These are phyloP conservation scores for Rhizopus delemar DNA, from an alignment of 371 early-diverging fungal genomes.

Conservation along the genomic window DNA sequence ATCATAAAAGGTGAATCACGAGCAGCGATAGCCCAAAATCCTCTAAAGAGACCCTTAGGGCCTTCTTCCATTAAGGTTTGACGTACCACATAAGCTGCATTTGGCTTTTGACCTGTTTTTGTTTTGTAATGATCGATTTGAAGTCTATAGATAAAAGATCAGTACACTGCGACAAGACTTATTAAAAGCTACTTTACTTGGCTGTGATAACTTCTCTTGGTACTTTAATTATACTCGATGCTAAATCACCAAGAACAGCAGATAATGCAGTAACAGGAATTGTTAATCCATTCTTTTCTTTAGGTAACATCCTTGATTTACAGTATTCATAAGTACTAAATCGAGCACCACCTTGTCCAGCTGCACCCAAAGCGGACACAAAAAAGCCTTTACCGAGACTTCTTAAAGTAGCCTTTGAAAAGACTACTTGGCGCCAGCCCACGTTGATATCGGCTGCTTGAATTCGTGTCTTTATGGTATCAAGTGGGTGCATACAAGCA, in stretches of 20 bases:
- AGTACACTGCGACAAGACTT: constrained; percentile 4
- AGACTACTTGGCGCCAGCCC: constrained; percentile 46
- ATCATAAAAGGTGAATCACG: constrained; percentile 86
- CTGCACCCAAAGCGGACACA: constrained; percentile 70
- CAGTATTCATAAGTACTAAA: constrained; percentile 78
- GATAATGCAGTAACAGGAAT: constrained; percentile 72
- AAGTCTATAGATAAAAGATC: constrained; percentile 34
- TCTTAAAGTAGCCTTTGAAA: constrained; percentile 54
- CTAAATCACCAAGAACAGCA: constrained; percentile 76
- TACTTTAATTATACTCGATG: constrained; percentile 79
- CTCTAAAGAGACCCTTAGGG: constrained; percentile 70
- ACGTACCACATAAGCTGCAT: constrained; percentile 55
- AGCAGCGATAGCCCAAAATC: constrained; percentile 76
- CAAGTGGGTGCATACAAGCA: constrained; percentile 74
- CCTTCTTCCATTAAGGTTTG: constrained; percentile 68
- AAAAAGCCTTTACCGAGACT: constrained; percentile 70
- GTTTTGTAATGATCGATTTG: constrained; percentile 68
- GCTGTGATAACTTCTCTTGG: constrained; percentile 86
- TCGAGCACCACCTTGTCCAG: constrained; percentile 76
- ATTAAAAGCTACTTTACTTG: constrained; percentile 25
- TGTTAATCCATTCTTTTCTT: constrained; percentile 23
- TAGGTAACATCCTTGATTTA: constrained; percentile 61
- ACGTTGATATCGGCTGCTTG: constrained; percentile 54
- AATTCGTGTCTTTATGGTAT: constrained; percentile 70
- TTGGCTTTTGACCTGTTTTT: constrained; percentile 27